Percentiles rank a stretch among this genome's conserved stretches.
Evolutionary conservation across 2,329 filamentous ascomycete genomes (phyloP).

Genomic region (Diplodia scrobiculata): DNA sequence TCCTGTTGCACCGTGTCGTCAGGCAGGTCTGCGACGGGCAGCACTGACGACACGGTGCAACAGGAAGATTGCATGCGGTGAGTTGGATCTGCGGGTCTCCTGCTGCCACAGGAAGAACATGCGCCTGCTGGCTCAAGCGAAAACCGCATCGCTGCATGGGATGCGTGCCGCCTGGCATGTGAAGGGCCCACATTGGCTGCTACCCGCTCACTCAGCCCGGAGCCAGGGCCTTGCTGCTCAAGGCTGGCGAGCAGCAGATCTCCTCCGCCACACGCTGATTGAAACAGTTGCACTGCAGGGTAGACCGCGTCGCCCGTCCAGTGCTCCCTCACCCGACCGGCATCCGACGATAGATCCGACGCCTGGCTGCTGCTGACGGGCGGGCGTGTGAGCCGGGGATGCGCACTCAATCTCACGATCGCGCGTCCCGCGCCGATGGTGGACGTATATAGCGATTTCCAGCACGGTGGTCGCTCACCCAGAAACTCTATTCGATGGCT

Average conservation of each 20-base stretch:
- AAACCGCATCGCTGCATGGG: slow-evolving; percentile 18
- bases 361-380: neutral
- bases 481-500: slow-evolving; percentile 21
- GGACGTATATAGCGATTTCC: slow-evolving; percentile 19
- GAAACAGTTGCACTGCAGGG: slow-evolving; percentile 22
- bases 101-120: slow-evolving; percentile 7
- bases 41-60: slow-evolving; percentile 10
- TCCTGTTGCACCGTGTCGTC: slow-evolving; percentile 12
- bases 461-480: slow-evolving; percentile 17
- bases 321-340: neutral
- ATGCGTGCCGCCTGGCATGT: slow-evolving; percentile 16
- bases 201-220: slow-evolving; percentile 1
- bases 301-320: neutral
- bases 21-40: slow-evolving; percentile 1
- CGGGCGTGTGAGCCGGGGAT: slow-evolving; percentile 4
- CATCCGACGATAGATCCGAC: slow-evolving; percentile 13
- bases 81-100: slow-evolving; percentile 2
- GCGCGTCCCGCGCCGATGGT: slow-evolving; percentile 14
- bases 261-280: slow-evolving; percentile 10
- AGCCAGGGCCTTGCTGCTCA: slow-evolving; percentile 5
- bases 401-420: slow-evolving; percentile 14
- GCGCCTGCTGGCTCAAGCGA: slow-evolving; percentile 20
- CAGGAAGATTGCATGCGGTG: slow-evolving; percentile 25
- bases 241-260: slow-evolving; percentile 17
- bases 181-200: slow-evolving; percentile 23